Percentiles rank a stretch among this genome's conserved stretches.
These are phyloP conservation scores for Vitis hybrid DNA, from an alignment of 177 flowering plant species.

Conservation along the genomic window DNA sequence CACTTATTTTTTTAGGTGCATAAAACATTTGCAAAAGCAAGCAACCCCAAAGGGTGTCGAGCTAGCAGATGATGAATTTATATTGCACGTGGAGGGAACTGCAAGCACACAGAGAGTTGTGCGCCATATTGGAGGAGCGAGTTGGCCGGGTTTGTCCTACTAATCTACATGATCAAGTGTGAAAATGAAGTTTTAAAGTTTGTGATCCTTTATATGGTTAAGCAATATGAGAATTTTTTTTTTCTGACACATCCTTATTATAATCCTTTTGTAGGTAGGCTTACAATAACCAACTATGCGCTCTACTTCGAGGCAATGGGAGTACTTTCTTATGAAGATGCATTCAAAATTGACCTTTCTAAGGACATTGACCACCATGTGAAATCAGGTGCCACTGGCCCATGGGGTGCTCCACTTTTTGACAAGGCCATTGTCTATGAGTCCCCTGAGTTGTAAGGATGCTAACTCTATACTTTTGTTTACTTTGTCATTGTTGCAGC, in stretches of 20 bases:
- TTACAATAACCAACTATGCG: conserved; percentile 83
- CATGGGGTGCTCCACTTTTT: conserved; percentile 94
- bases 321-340: conserved; percentile 70
- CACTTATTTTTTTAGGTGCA: conserved; percentile 42
- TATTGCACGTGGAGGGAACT: conserved; percentile 91
- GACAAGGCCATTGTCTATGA: conserved; percentile 85
- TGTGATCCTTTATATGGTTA: not conserved
- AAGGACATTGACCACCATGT: conserved; percentile 50
- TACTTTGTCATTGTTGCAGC: not conserved
- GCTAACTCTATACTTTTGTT: not conserved
- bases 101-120: conserved; percentile 83
- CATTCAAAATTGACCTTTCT: conserved; percentile 77
- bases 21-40: conserved; percentile 71
- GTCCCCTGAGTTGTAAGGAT: conserved; percentile 71
- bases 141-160: conserved; percentile 83
- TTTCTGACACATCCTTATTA: not conserved
- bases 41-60: conserved; percentile 58
- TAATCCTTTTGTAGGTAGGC: conserved; percentile 61
- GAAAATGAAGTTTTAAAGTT: not conserved
- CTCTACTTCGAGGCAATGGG: conserved; percentile 92
- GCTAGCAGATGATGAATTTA: conserved; percentile 73
- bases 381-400: conserved; percentile 76
- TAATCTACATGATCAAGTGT: not conserved
- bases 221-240: not conserved
- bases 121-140: conserved; percentile 84